phyloP scores from a whole-genome alignment of 2,329 filamentous ascomycete species.

The Cladosporium sp. region DNA sequence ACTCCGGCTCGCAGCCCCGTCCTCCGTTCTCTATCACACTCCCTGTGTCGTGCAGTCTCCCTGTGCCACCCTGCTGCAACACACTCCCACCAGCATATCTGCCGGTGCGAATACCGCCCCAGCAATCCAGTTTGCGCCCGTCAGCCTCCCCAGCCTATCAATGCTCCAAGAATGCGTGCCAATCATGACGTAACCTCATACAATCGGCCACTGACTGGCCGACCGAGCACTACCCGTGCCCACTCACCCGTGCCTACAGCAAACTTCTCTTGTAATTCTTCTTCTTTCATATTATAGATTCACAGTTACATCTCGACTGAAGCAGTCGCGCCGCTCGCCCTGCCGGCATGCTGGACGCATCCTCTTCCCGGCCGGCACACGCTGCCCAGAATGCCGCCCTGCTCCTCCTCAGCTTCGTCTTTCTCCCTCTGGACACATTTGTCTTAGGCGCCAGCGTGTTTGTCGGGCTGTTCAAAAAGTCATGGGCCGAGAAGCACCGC shows the following conservation, averaged over 20 bases:
- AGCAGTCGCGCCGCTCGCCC: not conserved
- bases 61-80: not conserved
- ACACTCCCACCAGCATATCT: not conserved
- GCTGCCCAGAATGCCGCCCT: conserved; percentile 44
- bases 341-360: conserved; percentile 29
- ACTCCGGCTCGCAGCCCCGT: not conserved
- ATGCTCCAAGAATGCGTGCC: not conserved
- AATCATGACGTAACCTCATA: conserved; percentile 6
- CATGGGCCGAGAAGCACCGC: conserved; percentile 22
- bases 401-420: conserved; percentile 36
- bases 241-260: no score
- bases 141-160: conserved; percentile 1
- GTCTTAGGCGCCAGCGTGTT: conserved; percentile 37
- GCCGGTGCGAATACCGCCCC: not conserved
- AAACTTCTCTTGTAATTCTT: no score
- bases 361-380: conserved; percentile 35
- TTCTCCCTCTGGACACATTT: conserved; percentile 46
- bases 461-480: conserved; percentile 25
- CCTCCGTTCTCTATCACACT: not conserved
- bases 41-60: not conserved
- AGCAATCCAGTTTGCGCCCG: no score
- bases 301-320: no score
- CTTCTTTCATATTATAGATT: no score
- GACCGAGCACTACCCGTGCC: not conserved
- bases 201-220: not conserved